phyloP scores from a whole-genome alignment of 2,329 filamentous ascomycete genomes.

The Tolypocladium tundrense region DNA sequence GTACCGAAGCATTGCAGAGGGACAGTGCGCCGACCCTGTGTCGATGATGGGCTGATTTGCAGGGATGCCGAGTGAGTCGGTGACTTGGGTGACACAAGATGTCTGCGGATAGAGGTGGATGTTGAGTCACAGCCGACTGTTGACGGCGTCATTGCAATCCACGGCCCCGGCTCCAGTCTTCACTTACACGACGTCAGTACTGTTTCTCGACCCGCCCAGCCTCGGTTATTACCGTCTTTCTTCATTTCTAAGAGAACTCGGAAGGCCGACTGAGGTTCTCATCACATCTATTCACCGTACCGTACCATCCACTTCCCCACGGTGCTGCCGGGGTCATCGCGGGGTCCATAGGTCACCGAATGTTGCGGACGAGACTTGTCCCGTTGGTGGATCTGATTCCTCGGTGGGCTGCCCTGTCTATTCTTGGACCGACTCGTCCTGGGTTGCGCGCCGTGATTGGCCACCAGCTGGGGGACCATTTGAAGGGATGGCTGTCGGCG shows the following conservation, averaged over 20 bases:
- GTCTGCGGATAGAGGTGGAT: not conserved
- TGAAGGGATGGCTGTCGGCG: constrained; percentile 3
- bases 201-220: not conserved
- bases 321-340: too few relatives aligned
- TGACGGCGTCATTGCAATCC: not conserved
- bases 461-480: not conserved
- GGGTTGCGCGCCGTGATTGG: constrained; percentile 2
- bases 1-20: not conserved
- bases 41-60: not conserved
- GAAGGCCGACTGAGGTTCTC: not conserved
- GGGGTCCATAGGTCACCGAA: too few relatives aligned
- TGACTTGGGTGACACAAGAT: not conserved
- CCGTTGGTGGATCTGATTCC: not conserved
- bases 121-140: not conserved
- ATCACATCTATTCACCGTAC: not conserved
- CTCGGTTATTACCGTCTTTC: not conserved
- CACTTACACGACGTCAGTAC: not conserved
- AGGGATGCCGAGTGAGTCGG: not conserved
- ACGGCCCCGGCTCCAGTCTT: not conserved
- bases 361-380: not conserved
- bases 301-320: too few relatives aligned
- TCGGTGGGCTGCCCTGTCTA: not conserved
- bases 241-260: too few relatives aligned
- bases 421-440: not conserved
- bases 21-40: not conserved